phyloP scores from a whole-genome alignment of 306 rosid species.

The Quercus suber region DNA sequence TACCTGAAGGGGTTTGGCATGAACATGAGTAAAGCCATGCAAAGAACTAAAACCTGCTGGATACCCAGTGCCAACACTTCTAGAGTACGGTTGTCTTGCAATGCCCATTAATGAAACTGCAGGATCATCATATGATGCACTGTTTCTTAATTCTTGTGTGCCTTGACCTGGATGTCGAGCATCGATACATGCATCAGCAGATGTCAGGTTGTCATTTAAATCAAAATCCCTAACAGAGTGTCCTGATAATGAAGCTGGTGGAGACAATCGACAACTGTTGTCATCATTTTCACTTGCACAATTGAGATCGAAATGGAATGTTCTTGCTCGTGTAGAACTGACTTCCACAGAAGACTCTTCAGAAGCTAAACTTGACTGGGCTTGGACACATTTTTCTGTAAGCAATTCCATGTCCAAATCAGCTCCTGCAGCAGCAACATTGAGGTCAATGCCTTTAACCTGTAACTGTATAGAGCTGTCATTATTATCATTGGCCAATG shows the following conservation, averaged over 20 bases:
- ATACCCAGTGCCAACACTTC: conserved; percentile 15
- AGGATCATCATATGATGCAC: background rate
- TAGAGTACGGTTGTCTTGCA: conserved; percentile 10
- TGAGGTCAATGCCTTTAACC: conserved; percentile 26
- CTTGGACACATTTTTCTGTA: conserved; percentile 5
- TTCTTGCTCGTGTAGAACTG: conserved; percentile 21
- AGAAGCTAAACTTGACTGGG: conserved; percentile 9
- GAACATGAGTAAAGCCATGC: conserved; percentile 8
- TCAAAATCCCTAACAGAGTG: conserved; percentile 32
- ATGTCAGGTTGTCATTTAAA: conserved; percentile 26
- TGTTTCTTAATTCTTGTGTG: background rate
- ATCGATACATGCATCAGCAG: conserved; percentile 6
- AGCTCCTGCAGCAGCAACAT: conserved; percentile 27
- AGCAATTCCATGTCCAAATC: conserved; percentile 18
- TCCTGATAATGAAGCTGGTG: conserved; percentile 14
- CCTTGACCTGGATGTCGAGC: conserved; percentile 11
- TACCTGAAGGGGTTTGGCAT: conserved; percentile 20
- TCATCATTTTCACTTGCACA: conserved; percentile 19
- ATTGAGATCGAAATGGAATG: conserved; percentile 31
- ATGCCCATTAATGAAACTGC: conserved; percentile 17
- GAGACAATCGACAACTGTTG: conserved; percentile 10
- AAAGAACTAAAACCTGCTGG: conserved; percentile 16
- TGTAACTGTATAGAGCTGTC: background rate
- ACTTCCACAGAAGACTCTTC: conserved; percentile 25
- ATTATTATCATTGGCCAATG: background rate